Evolutionary conservation across 805 yeast species (phyloP).

Genomic region (Wickerhamomyces xylosicus): DNA sequence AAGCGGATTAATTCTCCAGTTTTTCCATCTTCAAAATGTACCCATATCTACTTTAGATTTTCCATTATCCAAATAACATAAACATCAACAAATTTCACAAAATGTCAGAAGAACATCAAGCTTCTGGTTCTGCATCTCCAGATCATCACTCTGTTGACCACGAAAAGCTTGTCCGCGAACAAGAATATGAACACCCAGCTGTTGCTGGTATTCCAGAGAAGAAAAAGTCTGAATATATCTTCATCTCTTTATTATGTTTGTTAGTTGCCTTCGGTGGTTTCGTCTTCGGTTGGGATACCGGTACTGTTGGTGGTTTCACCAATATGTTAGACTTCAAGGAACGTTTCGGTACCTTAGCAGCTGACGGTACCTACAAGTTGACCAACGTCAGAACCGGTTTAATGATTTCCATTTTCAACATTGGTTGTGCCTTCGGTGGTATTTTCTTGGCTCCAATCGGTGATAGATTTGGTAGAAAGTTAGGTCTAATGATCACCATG

Average conservation of each 20-base stretch:
- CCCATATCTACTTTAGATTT: too few relatives aligned
- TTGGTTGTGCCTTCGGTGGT: slow-evolving; percentile 74
- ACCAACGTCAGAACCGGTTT: slow-evolving; percentile 47
- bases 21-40: too few relatives aligned
- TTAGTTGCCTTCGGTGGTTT: slow-evolving; percentile 67
- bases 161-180: too few relatives aligned
- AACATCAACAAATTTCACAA: too few relatives aligned
- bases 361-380: slow-evolving; percentile 33
- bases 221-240: slow-evolving; percentile 21
- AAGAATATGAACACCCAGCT: background rate
- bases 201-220: slow-evolving; percentile 20
- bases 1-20: too few relatives aligned
- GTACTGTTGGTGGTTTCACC: slow-evolving; percentile 69
- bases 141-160: too few relatives aligned
- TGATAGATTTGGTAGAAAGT: slow-evolving; percentile 57
- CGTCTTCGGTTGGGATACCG: slow-evolving; percentile 74
- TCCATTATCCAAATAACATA: too few relatives aligned
- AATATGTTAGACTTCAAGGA: slow-evolving; percentile 40
- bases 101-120: too few relatives aligned
- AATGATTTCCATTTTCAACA: slow-evolving; percentile 51
- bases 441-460: slow-evolving; percentile 45
- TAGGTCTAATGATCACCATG: slow-evolving; percentile 52
- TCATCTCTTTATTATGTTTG: slow-evolving; percentile 22
- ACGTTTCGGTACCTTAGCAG: slow-evolving; percentile 42
- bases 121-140: too few relatives aligned